Evolutionary conservation across 1,139 yeast species (phyloP).

Genomic region (Pichia terricola): DNA sequence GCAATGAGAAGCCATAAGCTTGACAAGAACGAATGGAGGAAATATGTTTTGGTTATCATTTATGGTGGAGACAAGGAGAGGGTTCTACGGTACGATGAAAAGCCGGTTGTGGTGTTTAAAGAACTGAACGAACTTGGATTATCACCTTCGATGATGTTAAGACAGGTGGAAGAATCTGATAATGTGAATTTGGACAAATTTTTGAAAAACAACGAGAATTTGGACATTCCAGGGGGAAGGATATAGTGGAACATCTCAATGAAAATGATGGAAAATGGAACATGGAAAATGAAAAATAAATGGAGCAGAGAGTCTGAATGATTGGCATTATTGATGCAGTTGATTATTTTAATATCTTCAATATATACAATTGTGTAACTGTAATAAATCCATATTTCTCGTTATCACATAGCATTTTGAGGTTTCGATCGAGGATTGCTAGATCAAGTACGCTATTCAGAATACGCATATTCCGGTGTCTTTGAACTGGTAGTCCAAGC

Average conservation of each 20-base stretch:
- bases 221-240: constrained; percentile 46
- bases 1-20: constrained; percentile 84
- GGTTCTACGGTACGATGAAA: constrained; percentile 72
- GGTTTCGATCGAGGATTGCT: too few relatives aligned
- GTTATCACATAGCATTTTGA: too few relatives aligned
- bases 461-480: too few relatives aligned
- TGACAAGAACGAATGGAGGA: constrained; percentile 75
- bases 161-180: constrained; percentile 59
- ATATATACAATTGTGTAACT: too few relatives aligned
- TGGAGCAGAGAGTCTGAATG: too few relatives aligned
- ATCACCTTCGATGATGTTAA: constrained; percentile 87
- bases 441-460: too few relatives aligned
- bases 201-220: constrained; percentile 7
- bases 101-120: constrained; percentile 82
- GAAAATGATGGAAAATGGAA: background rate
- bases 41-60: constrained; percentile 81
- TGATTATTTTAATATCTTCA: too few relatives aligned
- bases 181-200: constrained; percentile 21
- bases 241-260: constrained; percentile 20
- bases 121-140: constrained; percentile 80
- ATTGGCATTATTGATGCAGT: too few relatives aligned
- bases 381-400: too few relatives aligned
- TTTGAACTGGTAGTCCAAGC: too few relatives aligned
- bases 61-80: constrained; percentile 82
- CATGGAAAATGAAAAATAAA: background rate